Evolutionary conservation across 1,284 basidiomycete genomes (phyloP).

Genomic region (Cutaneotrichosporon sp.): DNA sequence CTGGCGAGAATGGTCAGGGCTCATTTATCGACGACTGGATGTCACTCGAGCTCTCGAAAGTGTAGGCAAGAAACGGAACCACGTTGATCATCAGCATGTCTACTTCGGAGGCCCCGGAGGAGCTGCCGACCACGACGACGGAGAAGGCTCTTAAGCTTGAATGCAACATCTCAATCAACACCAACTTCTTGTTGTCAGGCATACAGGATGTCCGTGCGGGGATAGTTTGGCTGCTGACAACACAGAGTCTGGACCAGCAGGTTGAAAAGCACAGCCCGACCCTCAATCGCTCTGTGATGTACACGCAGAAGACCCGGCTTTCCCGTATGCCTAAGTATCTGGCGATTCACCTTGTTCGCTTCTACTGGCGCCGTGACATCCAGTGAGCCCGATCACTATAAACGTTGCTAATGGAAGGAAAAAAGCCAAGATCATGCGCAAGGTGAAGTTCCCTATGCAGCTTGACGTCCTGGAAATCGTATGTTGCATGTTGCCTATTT

Average conservation of each 20-base stretch:
- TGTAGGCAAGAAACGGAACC: constrained; percentile 54
- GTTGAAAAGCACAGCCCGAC: constrained; percentile 79
- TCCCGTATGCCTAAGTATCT: constrained; percentile 69
- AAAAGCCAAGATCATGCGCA: constrained; percentile 73
- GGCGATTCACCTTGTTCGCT: constrained; percentile 57
- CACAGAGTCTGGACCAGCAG: constrained; percentile 71
- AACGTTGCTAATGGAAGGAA: constrained; percentile 55
- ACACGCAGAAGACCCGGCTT: constrained; percentile 76
- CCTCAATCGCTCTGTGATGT: constrained; percentile 73
- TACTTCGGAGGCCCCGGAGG: constrained; percentile 74
- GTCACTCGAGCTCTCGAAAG: constrained; percentile 72
- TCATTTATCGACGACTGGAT: constrained; percentile 78
- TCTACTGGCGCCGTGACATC: constrained; percentile 86
- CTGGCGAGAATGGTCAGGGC: constrained; percentile 47
- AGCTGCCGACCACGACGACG: constrained; percentile 58
- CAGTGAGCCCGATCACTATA: background rate
- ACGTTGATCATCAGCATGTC: constrained; percentile 55
- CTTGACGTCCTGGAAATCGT: constrained; percentile 78
- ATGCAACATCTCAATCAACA: constrained; percentile 80
- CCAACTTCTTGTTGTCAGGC: constrained; percentile 85
- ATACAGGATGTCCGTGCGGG: constrained; percentile 72
- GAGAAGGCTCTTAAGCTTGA: constrained; percentile 84
- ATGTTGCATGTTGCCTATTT: background rate
- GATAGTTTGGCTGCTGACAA: background rate
- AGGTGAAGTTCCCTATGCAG: constrained; percentile 79